Evolutionary conservation across 1,284 basidiomycete genomes (phyloP), one percentile per base, ranked within the genome.

Genomic region (Phaffia rhodozyma): DNA sequence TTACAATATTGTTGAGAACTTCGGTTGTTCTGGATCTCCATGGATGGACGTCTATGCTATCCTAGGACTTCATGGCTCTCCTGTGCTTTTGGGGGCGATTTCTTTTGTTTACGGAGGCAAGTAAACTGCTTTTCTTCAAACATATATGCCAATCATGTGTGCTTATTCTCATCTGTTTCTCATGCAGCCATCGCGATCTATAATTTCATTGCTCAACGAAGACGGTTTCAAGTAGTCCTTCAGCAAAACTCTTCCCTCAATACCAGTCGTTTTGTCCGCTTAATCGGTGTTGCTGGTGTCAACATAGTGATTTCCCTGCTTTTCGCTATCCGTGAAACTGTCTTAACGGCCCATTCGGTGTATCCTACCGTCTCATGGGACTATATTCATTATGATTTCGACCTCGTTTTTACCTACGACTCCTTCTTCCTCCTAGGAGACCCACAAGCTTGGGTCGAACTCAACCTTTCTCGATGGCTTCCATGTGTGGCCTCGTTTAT

Each of bases 211-310:
- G 54, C 57, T 1, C 69, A 66, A 29, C 62, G 67, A 52, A 58
- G 67, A 5, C 66, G 74, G 56, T 68, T 72, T 25, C 69, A 79
- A 75, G 77, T 69, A 11, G 60, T 76, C 3, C 69, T 77, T 4
- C 69, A 69, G 47, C 67, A 67, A 0, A 70, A 69, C 2, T 62
- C 68, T n/a, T 69, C 72, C 60, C 80, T 79, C 27, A 75, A 78
- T 64, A 65, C 67, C 71, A 76, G 77, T 67, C 82, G 81, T 9
- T 84, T 86, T 71, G 68, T 85, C 68, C 84, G 85, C 5, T 77
- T 87, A 9, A 83, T 87, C 78, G 75, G 77, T 9, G 75, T 87
- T 11, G 79, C 82, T 5, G 69, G 70, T 29, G 63, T 76, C 3
- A 83, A 73, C 58, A 55, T 74, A 21, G 34, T 70, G n/a, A 30